A percentile compares a stretch with the other conserved stretches of the same genome.
Evolutionary conservation across 352 stramenopile genomes (phyloP).

Genomic region (Thraustotheca clavata): DNA sequence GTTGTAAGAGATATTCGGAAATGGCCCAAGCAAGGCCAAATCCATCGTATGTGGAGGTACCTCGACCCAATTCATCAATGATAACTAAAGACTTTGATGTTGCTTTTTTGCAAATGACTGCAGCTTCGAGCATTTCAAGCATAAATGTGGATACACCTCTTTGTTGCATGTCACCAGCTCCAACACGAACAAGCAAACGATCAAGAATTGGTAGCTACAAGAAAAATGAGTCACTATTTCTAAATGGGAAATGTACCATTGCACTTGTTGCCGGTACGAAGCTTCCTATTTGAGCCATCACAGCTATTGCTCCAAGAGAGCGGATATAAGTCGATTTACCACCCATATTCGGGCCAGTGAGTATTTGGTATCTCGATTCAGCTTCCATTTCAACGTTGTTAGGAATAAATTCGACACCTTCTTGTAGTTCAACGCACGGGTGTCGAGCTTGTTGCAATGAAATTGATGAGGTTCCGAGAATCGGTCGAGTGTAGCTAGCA

Average conservation of each 20-base stretch:
- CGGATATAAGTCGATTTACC: conserved; percentile 99
- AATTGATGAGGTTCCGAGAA: conserved; percentile 49
- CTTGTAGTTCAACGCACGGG: conserved; percentile 97
- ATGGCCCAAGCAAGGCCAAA: conserved; percentile 97
- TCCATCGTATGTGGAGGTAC: conserved; percentile 97
- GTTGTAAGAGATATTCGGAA: conserved; percentile 92
- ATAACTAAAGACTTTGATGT: conserved; percentile 95
- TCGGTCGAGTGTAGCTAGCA: conserved; percentile 69
- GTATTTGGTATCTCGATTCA: conserved; percentile 87
- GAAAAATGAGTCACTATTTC: not conserved
- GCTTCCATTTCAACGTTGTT: conserved; percentile 93
- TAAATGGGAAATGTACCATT: conserved; percentile 21
- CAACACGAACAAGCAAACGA: conserved; percentile 94
- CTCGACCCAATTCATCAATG: conserved; percentile 98
- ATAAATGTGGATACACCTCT: conserved; percentile 99
- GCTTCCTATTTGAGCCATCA: conserved; percentile 95
- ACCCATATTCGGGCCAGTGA: conserved; percentile 99
- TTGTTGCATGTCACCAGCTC: conserved; percentile 95
- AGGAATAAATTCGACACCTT: conserved; percentile 94
- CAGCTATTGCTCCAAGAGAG: conserved; percentile 89
- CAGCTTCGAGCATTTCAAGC: conserved; percentile 99
- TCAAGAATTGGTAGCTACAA: conserved; percentile 89
- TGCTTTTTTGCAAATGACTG: conserved; percentile 92
- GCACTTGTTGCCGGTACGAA: conserved; percentile 93
- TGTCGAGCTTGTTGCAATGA: conserved; percentile 86